These are phyloP conservation scores for Fusarium beomiforme DNA, from an alignment of 2,329 filamentous ascomycete genomes.

Conservation along the genomic window DNA sequence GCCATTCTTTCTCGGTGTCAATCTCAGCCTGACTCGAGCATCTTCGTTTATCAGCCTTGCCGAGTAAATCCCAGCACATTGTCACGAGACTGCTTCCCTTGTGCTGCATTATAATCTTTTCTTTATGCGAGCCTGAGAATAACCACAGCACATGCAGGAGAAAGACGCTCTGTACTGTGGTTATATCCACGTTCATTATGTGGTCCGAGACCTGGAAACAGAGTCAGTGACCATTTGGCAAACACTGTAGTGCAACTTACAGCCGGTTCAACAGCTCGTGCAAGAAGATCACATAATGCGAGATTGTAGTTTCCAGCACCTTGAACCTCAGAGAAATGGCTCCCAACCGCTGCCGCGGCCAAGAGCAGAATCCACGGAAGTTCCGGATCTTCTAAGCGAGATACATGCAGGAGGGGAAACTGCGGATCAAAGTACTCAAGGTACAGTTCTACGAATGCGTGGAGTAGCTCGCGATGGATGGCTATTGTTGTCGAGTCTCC, in stretches of 20 bases:
- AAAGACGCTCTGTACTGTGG: not conserved
- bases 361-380: accelerated
- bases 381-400: accelerated
- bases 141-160: not conserved
- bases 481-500: accelerated
- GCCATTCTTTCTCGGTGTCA: not conserved
- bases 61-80: not conserved
- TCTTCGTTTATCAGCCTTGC: not conserved
- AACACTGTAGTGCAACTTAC: not conserved
- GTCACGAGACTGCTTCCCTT: not conserved
- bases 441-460: not conserved
- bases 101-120: not conserved
- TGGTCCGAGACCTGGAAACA: not conserved
- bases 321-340: not conserved
- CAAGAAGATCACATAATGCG: not conserved
- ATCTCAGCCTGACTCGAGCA: accelerated
- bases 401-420: not conserved
- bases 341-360: not conserved
- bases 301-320: accelerated
- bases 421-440: not conserved
- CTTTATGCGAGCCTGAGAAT: not conserved
- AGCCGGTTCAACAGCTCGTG: not conserved
- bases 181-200: accelerated
- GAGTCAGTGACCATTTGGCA: not conserved
- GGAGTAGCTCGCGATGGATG: accelerated